These are phyloP conservation scores for Lathyrus sativus DNA, from an alignment of 306 rosid species.

Conservation along the genomic window DNA sequence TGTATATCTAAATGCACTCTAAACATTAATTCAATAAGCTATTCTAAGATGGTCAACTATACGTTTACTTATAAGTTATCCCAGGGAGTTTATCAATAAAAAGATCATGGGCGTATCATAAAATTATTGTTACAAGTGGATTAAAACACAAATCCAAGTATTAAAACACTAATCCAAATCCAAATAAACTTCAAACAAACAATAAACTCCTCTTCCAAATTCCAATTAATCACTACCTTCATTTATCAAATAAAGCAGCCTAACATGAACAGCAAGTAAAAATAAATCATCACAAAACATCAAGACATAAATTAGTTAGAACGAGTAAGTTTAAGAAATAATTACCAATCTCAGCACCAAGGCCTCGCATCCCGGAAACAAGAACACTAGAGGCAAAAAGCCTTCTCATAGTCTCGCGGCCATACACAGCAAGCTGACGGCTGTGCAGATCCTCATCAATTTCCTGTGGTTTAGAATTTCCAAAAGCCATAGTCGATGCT, in stretches of 20 bases:
- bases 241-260: background rate
- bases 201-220: background rate
- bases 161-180: background rate
- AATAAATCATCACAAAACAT: background rate
- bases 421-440: conserved; percentile 97
- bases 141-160: background rate
- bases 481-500: conserved; percentile 62
- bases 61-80: background rate
- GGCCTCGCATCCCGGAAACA: conserved; percentile 88
- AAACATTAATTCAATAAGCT: background rate
- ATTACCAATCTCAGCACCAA: conserved; percentile 95
- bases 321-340: background rate
- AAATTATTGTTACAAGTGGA: background rate
- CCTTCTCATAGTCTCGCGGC: conserved; percentile 93
- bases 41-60: background rate
- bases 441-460: conserved; percentile 99
- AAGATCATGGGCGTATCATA: background rate
- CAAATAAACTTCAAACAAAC: conserved; percentile 6
- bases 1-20: background rate
- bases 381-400: conserved; percentile 84
- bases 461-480: conserved; percentile 55
- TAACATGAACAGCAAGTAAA: background rate
- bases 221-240: background rate
- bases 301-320: background rate
- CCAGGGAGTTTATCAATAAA: background rate